These are phyloP conservation scores for Takashimella koratensis DNA, from an alignment of 1,284 basidiomycete genomes.

Conservation along the genomic window DNA sequence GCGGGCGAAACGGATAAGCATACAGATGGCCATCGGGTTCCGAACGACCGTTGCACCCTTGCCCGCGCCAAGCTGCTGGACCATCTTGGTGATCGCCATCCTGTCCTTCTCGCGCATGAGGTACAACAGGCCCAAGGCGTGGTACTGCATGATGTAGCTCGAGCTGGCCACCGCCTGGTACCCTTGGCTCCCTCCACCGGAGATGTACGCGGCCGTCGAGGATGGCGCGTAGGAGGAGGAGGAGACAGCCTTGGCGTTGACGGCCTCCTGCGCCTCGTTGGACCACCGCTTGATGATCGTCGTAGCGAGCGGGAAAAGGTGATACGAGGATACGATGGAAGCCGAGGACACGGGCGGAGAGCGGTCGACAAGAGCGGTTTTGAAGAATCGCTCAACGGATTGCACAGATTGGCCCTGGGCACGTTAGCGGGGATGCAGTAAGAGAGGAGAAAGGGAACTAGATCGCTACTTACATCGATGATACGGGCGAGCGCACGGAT, in stretches of 20 bases:
- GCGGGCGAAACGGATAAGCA: conserved; percentile 95
- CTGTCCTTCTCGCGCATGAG: conserved; percentile 94
- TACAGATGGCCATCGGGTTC: conserved; percentile 97
- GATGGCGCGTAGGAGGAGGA: conserved; percentile 50
- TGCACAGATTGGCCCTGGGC: conserved; percentile 61
- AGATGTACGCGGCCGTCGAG: conserved; percentile 57
- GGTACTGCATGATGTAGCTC: conserved; percentile 95
- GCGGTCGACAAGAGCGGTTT: conserved; percentile 96
- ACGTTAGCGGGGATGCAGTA: no score
- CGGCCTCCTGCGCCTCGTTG: conserved; percentile 96
- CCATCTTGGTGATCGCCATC: conserved; percentile 99
- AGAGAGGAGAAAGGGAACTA: not conserved
- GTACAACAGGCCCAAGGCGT: conserved; percentile 90
- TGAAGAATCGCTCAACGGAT: conserved; percentile 98
- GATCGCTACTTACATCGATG: conserved; percentile 75
- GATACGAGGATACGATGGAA: conserved; percentile 94
- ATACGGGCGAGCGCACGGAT: conserved; percentile 95
- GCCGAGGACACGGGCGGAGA: conserved; percentile 94
- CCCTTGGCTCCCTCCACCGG: conserved; percentile 42
- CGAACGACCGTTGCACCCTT: conserved; percentile 78
- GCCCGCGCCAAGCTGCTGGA: conserved; percentile 85
- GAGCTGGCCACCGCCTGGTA: conserved; percentile 79
- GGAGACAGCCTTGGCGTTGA: conserved; percentile 78
- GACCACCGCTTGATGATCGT: conserved; percentile 98
- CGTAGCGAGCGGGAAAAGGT: conserved; percentile 87